Evolutionary conservation across 805 yeast species (phyloP), one percentile per base, ranked within the genome.

Genomic region (Suhomyces prunicola): DNA sequence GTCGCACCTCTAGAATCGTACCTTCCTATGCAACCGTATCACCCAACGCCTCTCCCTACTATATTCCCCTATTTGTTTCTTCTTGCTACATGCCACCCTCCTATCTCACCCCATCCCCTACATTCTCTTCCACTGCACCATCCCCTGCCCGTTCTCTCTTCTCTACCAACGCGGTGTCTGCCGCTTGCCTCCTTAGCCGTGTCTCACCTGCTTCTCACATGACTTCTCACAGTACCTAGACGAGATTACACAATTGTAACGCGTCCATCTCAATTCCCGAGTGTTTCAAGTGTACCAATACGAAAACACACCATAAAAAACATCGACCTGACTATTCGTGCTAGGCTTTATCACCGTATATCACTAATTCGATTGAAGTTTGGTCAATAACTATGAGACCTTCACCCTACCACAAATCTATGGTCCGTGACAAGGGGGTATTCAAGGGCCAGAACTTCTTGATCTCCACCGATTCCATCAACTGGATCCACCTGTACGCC

Each of bases 391-490:
- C 47, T 17, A 26, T 26, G 47, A 26, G 26, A n/a, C 22, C 33
- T 9, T 27, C 53, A 40, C 59, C 71, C n/a, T 71, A 64, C 52
- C 74, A 69, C 35, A 66, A 62, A 51, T 57, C 63, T 7, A 70
- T 73, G 49, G 52, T 62, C 41, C 64, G 70, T 47, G 72, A 68
- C 50, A 69, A 67, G 49, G 79, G 77, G 4, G 49, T 61, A 5
- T 69, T 72, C 60, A 56, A 60, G 24, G 77, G 74, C 5, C 58
- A 57, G 17, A 64, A 68, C 56, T 66, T 74, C 52, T 59, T 62
- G 24, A 64, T 74, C 8, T 73, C 78, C n/a, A 61, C 70, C 12
- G 79, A 75, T 51, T 60, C 71, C 17, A 52, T 67, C 10, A 61
- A 68, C 15, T 75, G 79, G 79, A 60, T 65, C 42, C 70, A 65